These are phyloP conservation scores for Lactuca saligna DNA, from an alignment of 129 eudicot genomes.

Conservation along the genomic window DNA sequence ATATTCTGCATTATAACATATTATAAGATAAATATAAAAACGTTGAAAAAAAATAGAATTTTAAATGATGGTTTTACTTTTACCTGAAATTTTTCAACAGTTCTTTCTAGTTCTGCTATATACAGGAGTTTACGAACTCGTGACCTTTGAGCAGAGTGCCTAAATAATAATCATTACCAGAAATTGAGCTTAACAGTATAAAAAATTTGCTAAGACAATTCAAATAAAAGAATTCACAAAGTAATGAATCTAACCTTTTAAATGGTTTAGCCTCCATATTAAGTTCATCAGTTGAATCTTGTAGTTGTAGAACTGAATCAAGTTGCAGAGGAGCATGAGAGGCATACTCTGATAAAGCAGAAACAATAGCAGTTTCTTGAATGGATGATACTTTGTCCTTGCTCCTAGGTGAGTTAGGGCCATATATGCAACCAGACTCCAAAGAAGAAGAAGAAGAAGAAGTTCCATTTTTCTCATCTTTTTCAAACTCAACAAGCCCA, in stretches of 20 bases:
- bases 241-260: slow-evolving; percentile 50
- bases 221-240: neutral
- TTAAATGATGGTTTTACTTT: neutral
- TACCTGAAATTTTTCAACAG: slow-evolving; percentile 65
- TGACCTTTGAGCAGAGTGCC: slow-evolving; percentile 81
- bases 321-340: slow-evolving; percentile 41
- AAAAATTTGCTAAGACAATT: slow-evolving; percentile 7
- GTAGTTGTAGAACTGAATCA: slow-evolving; percentile 18
- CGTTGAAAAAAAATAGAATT: neutral
- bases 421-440: slow-evolving; percentile 57
- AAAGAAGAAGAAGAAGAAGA: slow-evolving; percentile 27
- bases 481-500: slow-evolving; percentile 31
- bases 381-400: slow-evolving; percentile 41
- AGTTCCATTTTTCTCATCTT: slow-evolving; percentile 26
- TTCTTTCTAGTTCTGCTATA: slow-evolving; percentile 82
- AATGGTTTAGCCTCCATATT: slow-evolving; percentile 36
- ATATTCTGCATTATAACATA: slow-evolving; percentile 44
- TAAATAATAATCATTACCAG: slow-evolving; percentile 33
- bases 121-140: slow-evolving; percentile 78
- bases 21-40: neutral
- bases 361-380: slow-evolving; percentile 51
- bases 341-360: slow-evolving; percentile 64
- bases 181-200: slow-evolving; percentile 14
- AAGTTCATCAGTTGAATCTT: slow-evolving; percentile 39
- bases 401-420: slow-evolving; percentile 79